Evolutionary conservation across 108 stramenopile genomes (phyloP).

Genomic region (Nitzschia inconspicua): DNA sequence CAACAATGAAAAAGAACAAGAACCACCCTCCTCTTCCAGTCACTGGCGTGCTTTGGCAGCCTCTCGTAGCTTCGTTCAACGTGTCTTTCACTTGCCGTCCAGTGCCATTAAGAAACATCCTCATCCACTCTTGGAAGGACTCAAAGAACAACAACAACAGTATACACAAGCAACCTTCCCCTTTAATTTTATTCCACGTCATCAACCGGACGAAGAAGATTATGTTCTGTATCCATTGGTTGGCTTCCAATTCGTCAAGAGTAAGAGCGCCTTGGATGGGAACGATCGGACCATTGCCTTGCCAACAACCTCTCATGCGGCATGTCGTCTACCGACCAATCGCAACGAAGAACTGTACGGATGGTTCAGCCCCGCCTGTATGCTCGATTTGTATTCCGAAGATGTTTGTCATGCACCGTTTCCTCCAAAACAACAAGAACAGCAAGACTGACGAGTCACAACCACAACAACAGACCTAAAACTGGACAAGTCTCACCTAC

Average conservation of each 20-base stretch:
- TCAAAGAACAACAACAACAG: not conserved
- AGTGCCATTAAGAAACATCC: not conserved
- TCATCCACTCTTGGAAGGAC: not conserved
- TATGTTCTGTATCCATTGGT: slow-evolving; percentile 27
- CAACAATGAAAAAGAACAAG: not conserved
- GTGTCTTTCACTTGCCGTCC: slow-evolving; percentile 4
- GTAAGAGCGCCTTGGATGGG: not conserved
- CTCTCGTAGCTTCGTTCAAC: slow-evolving; percentile 1
- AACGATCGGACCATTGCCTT: slow-evolving; percentile 5
- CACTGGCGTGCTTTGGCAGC: not conserved
- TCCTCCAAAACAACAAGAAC: too few species aligned
- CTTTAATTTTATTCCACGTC: not conserved
- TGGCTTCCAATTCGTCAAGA: slow-evolving; percentile 14
- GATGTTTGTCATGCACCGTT: slow-evolving; percentile 13
- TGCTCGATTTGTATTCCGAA: slow-evolving; percentile 19
- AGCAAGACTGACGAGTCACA: too few species aligned
- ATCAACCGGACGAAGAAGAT: slow-evolving; percentile 7
- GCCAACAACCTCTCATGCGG: slow-evolving; percentile 13
- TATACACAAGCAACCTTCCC: not conserved
- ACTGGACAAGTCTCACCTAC: too few species aligned
- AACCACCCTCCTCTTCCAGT: too few species aligned
- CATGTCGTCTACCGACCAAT: slow-evolving; percentile 21
- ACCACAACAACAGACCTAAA: too few species aligned
- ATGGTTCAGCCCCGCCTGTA: slow-evolving; percentile 28
- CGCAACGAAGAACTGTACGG: slow-evolving; percentile 25